These are phyloP conservation scores for Musa acuminata DNA, from an alignment of 176 grass and related monocot species.

Conservation along the genomic window DNA sequence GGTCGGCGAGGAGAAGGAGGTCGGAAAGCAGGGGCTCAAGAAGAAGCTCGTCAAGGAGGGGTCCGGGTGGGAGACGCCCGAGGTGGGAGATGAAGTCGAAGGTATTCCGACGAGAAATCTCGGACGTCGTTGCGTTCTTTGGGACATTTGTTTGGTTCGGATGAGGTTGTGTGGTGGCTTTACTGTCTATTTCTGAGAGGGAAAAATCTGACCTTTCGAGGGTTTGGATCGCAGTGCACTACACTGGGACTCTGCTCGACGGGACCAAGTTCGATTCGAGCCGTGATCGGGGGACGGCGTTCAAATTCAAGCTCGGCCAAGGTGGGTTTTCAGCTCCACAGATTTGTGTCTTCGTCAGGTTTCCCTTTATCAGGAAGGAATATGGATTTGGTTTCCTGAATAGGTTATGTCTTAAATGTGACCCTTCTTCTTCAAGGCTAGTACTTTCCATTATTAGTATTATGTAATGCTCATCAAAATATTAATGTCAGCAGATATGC, in stretches of 20 bases:
- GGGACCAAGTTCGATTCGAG: constrained; percentile 89
- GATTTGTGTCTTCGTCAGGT: not conserved
- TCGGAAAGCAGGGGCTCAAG: constrained; percentile 78
- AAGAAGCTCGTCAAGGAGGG: constrained; percentile 89
- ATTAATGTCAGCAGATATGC: too few relatives aligned
- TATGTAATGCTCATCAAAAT: too few relatives aligned
- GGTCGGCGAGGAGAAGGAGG: constrained; percentile 92
- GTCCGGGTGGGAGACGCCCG: constrained; percentile 60
- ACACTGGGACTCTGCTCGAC: constrained; percentile 86
- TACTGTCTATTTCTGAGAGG: constrained; percentile 3
- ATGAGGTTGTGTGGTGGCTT: not conserved
- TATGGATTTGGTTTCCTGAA: not conserved
- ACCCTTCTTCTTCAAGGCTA: too few relatives aligned
- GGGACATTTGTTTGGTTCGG: not conserved
- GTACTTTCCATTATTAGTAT: too few relatives aligned
- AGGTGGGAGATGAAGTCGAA: constrained; percentile 94
- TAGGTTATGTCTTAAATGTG: too few relatives aligned
- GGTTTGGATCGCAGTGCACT: constrained; percentile 51
- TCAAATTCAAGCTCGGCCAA: constrained; percentile 96
- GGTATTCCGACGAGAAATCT: constrained; percentile 24
- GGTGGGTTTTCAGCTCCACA: constrained; percentile 23
- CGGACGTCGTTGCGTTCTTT: not conserved
- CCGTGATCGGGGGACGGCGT: constrained; percentile 52
- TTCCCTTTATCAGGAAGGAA: not conserved
- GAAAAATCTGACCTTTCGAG: not conserved